Evolutionary conservation across 2,329 filamentous ascomycete species (phyloP).

Genomic region (Apiospora aurea): DNA sequence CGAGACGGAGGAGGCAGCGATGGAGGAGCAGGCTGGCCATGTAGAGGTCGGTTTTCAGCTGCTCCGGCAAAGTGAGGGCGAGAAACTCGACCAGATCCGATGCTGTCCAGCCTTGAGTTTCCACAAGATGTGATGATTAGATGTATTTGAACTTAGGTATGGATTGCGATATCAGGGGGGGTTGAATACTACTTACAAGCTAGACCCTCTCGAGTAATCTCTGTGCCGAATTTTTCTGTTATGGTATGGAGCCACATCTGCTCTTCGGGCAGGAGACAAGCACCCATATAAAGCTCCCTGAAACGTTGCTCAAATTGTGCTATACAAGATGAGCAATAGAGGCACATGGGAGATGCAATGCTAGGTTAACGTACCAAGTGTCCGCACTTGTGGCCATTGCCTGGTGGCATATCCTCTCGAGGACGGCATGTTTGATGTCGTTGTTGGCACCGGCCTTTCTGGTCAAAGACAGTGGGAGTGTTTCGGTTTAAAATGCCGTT

Average conservation of each 20-base stretch:
- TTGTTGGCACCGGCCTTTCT: not conserved
- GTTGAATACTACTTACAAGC: not conserved
- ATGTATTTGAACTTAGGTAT: not conserved
- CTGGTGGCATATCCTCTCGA: not conserved
- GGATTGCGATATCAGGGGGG: not conserved
- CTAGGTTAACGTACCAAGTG: not conserved
- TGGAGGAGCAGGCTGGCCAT: slow-evolving; percentile 16
- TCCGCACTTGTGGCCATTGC: slow-evolving; percentile 15
- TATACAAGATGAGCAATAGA: not conserved
- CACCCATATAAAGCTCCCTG: slow-evolving; percentile 7
- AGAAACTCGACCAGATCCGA: slow-evolving; percentile 11
- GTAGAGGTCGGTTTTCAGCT: slow-evolving; percentile 6
- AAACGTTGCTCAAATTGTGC: slow-evolving; percentile 4
- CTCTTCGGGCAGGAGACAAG: slow-evolving; percentile 5
- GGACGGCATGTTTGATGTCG: not conserved
- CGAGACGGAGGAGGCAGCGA: not conserved
- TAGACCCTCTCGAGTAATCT: not conserved
- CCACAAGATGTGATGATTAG: not conserved
- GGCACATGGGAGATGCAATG: rapidly evolving
- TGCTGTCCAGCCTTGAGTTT: not conserved
- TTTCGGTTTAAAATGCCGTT: too few relatives aligned
- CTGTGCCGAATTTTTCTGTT: slow-evolving; percentile 1
- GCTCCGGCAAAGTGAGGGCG: slow-evolving; percentile 1
- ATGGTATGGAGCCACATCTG: not conserved
- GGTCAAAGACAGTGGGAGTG: not conserved